Evolutionary conservation across 1,139 yeast genomes (phyloP), one percentile per base, ranked within the genome.

Genomic region (Hyphopichia wangnamkhiaoensis): DNA sequence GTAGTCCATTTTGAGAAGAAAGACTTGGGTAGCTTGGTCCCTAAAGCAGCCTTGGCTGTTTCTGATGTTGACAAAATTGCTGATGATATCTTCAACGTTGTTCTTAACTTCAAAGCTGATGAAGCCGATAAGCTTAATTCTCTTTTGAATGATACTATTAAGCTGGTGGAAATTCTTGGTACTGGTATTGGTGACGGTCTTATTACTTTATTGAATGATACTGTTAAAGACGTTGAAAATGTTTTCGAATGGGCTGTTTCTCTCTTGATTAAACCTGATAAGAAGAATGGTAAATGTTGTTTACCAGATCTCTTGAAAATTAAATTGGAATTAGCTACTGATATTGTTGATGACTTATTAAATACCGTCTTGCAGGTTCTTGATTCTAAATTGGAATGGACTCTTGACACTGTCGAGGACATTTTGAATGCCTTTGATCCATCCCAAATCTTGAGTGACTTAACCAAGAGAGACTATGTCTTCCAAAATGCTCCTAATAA

Each of bases 21-120:
- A 37, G 37, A 37, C 26, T 37, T 42, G 12, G 47, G 43, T 18
- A 33, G 35, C 19, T 41, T 49, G 19, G 53, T 45, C 8, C 61
- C 62, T 17, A 44, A 49, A 40, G 62, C 60, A 35, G 60, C 56
- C 18, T 42, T 56, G 36, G 59, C 49, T 9, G 49, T 58, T 17
- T 49, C 60, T 33, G 53, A 52, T 34, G 59, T 53, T 18, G 47
- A 45, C 31, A 47, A 41, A 32, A 46, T 50, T 19, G 53, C 37
- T 18, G 51, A 49, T 15, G 61, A 46, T 33, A 38, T 44, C 19
- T 55, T 41, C 47, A 50, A 52, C 37, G 47, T 53, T 31, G 52
- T 47, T 29, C 44, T 49, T 37, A 56, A 58, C 46, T 58, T 54
- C 39, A 49, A 54, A 41, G 48, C 58, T 17, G 54, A 54, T 33